phyloP scores from a whole-genome alignment of 2,329 filamentous ascomycete genomes.

The Byssothecium circinans region DNA sequence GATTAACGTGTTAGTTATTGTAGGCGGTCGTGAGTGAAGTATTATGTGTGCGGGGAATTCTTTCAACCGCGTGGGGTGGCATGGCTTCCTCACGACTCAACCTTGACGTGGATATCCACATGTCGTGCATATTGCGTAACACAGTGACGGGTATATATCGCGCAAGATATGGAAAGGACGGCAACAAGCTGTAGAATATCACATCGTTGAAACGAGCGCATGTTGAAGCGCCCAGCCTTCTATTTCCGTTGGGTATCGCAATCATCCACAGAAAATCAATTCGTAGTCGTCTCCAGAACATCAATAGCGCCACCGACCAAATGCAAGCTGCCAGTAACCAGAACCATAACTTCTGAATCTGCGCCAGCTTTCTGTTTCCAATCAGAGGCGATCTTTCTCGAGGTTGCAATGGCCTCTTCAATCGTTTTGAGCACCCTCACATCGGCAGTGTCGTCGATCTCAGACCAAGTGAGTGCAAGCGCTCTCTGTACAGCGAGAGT shows the following conservation, averaged over 20 bases:
- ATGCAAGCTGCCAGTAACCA: constrained; percentile 84
- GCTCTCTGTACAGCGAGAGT: constrained; percentile 67
- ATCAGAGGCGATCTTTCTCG: constrained; percentile 46
- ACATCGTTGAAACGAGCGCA: constrained; percentile 2
- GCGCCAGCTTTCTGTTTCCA: constrained; percentile 29
- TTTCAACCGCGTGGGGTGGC: no score
- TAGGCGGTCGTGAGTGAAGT: no score
- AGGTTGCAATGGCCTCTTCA: constrained; percentile 66
- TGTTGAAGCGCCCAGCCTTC: constrained; percentile 25
- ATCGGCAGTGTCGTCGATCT: constrained; percentile 42
- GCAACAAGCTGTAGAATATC: not conserved
- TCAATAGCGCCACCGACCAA: constrained; percentile 78
- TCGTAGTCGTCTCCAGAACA: constrained; percentile 59
- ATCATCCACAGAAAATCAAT: constrained; percentile 7
- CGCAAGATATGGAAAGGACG: no score
- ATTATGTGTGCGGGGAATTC: no score
- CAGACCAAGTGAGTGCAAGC: constrained; percentile 61
- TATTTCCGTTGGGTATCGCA: constrained; percentile 19
- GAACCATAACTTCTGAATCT: constrained; percentile 58
- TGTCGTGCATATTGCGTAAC: no score
- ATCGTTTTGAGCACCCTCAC: constrained; percentile 67
- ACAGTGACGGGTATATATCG: no score
- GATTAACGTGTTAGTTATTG: no score
- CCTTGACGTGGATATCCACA: no score
- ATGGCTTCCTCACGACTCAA: no score